Conservation (phyloP, 306 rosid genomes). For the Medicago lupulina region DNA sequence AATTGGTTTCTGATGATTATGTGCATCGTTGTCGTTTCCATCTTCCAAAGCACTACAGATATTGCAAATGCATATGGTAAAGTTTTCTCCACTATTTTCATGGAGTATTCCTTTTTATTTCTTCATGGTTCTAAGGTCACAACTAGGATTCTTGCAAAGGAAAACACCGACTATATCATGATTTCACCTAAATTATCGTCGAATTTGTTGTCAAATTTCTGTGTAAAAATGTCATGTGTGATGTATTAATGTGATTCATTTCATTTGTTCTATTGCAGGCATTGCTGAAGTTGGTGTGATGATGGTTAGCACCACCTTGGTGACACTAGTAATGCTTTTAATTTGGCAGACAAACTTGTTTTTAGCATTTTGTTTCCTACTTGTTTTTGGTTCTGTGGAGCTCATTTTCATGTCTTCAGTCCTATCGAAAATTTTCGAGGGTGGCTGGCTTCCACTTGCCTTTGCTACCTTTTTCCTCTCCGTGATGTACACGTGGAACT, state of each 20-base stretch:
- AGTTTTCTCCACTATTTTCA: conserved; percentile 31
- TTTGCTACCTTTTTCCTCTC: conserved; percentile 81
- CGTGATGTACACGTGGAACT: conserved; percentile 98
- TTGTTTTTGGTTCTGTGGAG: conserved; percentile 86
- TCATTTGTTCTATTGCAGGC: conserved; percentile 64
- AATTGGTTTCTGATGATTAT: conserved; percentile 92
- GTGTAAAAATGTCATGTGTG: not conserved
- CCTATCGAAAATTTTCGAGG: conserved; percentile 71
- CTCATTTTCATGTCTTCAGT: conserved; percentile 82
- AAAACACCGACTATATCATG: not conserved
- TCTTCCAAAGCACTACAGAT: conserved; percentile 86
- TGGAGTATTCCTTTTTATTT: no score
- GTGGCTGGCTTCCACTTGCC: conserved; percentile 97
- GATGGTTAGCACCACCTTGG: conserved; percentile 93
- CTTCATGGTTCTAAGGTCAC: not conserved
- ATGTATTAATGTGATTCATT: conserved; percentile 36
- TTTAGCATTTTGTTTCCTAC: conserved; percentile 68
- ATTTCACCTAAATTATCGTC: not conserved
- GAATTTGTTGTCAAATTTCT: no score
- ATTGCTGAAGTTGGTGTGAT: conserved; percentile 99
- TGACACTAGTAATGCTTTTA: conserved; percentile 89
- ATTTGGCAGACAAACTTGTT: conserved; percentile 95
- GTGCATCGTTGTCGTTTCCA: conserved; percentile 85
- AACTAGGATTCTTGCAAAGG: not conserved
- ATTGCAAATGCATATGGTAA: conserved; percentile 98